Base-by-base conservation (phyloP, 2,329 filamentous ascomycete species). In the Elsinoe australis region DNA sequence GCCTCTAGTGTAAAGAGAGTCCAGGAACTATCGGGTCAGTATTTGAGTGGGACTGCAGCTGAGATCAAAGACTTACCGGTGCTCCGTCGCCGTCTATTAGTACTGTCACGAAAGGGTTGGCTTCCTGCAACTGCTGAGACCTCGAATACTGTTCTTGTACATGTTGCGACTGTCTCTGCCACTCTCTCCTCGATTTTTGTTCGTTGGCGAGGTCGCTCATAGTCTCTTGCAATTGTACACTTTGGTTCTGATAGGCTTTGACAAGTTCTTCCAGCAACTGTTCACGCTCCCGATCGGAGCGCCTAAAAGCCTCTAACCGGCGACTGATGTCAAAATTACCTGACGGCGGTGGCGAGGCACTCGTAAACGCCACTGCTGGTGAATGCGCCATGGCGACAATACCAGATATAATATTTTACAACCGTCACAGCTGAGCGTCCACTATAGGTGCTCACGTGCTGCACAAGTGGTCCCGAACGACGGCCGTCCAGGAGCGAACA, bases 41-140 rank as follows among this genome's bases (percentile, higher is more conserved):
- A n/a, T n/a, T n/a, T n/a, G n/a, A n/a, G n/a, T n/a, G n/a, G n/a
- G n/a, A n/a, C n/a, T n/a, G n/a, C n/a, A n/a, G n/a, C n/a, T n/a
- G n/a, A n/a, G n/a, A n/a, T n/a, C n/a, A n/a, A 4, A 21, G 19
- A 41, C 64, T 58, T 57, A 69, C 67, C 46, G 70, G 62, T 53
- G 68, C 68, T 18, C 70, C 70, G 58, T 73, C 71, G n/a, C 71
- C 71, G 58, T 73, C 71, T 38, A 73, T 68, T 38, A 73, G 56
- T 31, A 63, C 68, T 56, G 72, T 56, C 9, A 69, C 67, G 51
- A 73, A 73, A 14, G 68, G 65, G 52, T 62, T 68, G 26, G 58
- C 57, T 9, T 53, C 54, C 58, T 64, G 39, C 10, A 22, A 21
- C 12, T 48, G 19, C 8, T 26, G 21, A 31, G 34, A 15, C 17